Evolutionary conservation across 148 eudicot species (phyloP).

Genomic region (Nyssa sinensis): DNA sequence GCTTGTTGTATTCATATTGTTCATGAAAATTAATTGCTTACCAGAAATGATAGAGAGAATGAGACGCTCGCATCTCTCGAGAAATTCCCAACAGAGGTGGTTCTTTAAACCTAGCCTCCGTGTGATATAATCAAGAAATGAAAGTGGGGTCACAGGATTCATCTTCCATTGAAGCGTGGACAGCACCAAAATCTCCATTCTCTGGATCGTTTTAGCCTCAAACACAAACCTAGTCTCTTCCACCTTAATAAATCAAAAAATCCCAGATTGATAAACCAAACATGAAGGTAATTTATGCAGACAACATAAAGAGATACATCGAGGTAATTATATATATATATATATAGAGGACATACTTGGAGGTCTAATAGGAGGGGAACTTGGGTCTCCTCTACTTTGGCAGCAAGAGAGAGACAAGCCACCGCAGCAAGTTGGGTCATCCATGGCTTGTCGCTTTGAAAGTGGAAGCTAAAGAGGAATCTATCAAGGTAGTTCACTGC

Average conservation of each 20-base stretch:
- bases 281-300: background rate
- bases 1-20: background rate
- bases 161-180: conserved; percentile 68
- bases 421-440: conserved; percentile 57
- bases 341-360: conserved; percentile 36
- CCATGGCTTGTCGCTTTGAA: conserved; percentile 51
- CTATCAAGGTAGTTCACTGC: conserved; percentile 60
- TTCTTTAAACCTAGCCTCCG: conserved; percentile 54
- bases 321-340: background rate
- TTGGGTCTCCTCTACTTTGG: conserved; percentile 65
- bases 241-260: conserved; percentile 37
- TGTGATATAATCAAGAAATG: conserved; percentile 57
- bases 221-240: conserved; percentile 56
- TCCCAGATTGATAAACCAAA: background rate
- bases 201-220: conserved; percentile 62
- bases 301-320: background rate
- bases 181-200: conserved; percentile 70
- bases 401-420: conserved; percentile 67
- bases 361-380: conserved; percentile 62
- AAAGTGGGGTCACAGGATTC: conserved; percentile 73
- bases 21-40: conserved; percentile 10
- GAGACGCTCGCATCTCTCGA: conserved; percentile 49
- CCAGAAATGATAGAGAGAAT: conserved; percentile 53
- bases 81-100: conserved; percentile 39
- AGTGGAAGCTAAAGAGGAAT: conserved; percentile 32